Evolutionary conservation across 1,284 basidiomycete genomes (phyloP).

Genomic region (Melampsora americana): DNA sequence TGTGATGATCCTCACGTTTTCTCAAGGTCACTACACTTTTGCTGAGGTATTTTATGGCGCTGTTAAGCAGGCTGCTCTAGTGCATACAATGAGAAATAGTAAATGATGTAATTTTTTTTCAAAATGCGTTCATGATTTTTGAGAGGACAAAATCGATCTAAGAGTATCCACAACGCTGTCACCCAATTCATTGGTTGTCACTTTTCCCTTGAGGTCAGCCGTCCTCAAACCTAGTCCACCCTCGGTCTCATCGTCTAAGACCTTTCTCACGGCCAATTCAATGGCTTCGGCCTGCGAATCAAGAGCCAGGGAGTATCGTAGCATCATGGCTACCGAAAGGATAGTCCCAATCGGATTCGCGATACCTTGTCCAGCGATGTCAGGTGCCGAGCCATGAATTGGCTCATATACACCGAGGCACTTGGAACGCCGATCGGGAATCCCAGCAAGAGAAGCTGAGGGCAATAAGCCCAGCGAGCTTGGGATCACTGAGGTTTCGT

Average conservation of each 20-base stretch:
- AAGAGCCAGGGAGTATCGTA: slow-evolving; percentile 88
- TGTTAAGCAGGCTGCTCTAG: background rate
- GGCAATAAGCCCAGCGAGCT: slow-evolving; percentile 94
- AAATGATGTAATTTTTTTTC: background rate
- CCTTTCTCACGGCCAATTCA: slow-evolving; percentile 81
- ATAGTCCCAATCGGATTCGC: slow-evolving; percentile 98
- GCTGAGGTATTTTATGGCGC: background rate
- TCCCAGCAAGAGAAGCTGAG: slow-evolving; percentile 88
- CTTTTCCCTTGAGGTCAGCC: slow-evolving; percentile 79
- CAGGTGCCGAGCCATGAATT: slow-evolving; percentile 82
- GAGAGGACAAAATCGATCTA: slow-evolving; percentile 60
- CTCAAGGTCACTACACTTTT: no score
- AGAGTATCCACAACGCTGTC: slow-evolving; percentile 77
- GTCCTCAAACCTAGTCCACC: slow-evolving; percentile 81
- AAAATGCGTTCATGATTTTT: slow-evolving; percentile 37
- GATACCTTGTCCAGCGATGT: slow-evolving; percentile 90
- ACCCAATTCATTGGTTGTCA: slow-evolving; percentile 73
- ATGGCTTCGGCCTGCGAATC: slow-evolving; percentile 77
- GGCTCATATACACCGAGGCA: slow-evolving; percentile 90
- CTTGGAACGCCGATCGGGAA: slow-evolving; percentile 69
- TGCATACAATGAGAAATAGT: background rate
- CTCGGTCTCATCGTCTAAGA: slow-evolving; percentile 68
- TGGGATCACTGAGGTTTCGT: slow-evolving; percentile 94
- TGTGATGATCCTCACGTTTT: no score
- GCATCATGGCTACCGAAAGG: slow-evolving; percentile 88